Conservation (phyloP, 352 stramenopile genomes). For the Globisporangium paroecandrum region DNA sequence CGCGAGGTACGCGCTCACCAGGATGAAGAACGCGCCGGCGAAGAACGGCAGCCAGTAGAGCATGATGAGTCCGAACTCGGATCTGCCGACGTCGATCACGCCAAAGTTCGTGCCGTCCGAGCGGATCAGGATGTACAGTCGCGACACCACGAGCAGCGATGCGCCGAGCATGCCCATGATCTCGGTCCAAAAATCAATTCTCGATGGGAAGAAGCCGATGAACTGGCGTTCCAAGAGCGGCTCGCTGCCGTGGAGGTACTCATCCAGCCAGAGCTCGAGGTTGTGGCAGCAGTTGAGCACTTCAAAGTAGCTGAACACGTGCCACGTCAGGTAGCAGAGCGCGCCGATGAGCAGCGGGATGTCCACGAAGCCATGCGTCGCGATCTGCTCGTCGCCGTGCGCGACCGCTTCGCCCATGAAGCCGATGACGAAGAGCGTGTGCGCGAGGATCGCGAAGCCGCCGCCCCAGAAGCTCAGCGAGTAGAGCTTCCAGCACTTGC, state of each 20-base stretch:
- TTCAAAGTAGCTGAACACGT: slow-evolving; percentile 78
- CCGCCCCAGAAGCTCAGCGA: slow-evolving; percentile 78
- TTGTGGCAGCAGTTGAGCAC: slow-evolving; percentile 89
- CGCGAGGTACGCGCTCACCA: slow-evolving; percentile 70
- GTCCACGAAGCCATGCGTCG: slow-evolving; percentile 49
- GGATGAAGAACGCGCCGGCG: slow-evolving; percentile 69
- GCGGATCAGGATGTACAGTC: slow-evolving; percentile 51
- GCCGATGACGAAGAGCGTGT: slow-evolving; percentile 58
- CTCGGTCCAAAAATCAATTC: slow-evolving; percentile 81
- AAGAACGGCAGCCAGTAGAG: slow-evolving; percentile 85
- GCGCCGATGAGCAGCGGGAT: slow-evolving; percentile 55
- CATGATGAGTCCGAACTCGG: slow-evolving; percentile 62
- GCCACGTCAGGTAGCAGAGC: slow-evolving; percentile 48
- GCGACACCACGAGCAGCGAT: slow-evolving; percentile 56
- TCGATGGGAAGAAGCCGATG: slow-evolving; percentile 73
- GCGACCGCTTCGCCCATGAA: slow-evolving; percentile 54
- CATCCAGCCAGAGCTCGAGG: slow-evolving; percentile 80
- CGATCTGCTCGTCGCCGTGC: slow-evolving; percentile 29
- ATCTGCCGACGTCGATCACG: slow-evolving; percentile 64
- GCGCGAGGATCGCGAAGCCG: slow-evolving; percentile 49
- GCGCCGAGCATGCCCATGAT: slow-evolving; percentile 61
- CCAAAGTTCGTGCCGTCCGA: slow-evolving; percentile 64
- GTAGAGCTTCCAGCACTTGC: slow-evolving; percentile 59
- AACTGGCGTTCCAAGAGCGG: slow-evolving; percentile 65
- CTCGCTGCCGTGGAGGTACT: slow-evolving; percentile 78